Evolutionary conservation across 1,284 basidiomycete species (phyloP), one percentile per base, ranked within the genome.

Genomic region (Porodaedalea pini): DNA sequence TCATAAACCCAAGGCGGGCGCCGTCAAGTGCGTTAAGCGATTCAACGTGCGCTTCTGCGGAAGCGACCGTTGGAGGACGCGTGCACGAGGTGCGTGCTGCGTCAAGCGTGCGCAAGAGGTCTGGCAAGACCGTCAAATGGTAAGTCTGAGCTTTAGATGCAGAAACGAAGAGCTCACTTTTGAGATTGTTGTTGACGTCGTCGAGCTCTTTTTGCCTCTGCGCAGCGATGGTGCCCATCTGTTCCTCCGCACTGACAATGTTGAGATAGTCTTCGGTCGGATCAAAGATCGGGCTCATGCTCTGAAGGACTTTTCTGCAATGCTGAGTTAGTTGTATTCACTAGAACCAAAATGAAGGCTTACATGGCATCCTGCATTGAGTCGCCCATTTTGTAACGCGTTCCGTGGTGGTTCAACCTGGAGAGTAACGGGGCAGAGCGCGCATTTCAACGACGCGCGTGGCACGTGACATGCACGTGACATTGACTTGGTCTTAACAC

Each of bases 191-290:
- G 62, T 86, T 82, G 1, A 79, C 75, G 41, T 85, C 81, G 39
- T 88, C 86, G 0, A 85, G 68, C 41, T 87, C 85, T 61, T 81
- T 84, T 68, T 80, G 82, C 50, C 82, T 72, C 48, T 71, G 74
- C 2, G 76, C 71, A 62, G 84, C 79, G 4, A 80, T 79, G 4
- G 74, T 63, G 5, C 77, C 77, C 68, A 88, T 83, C 59, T 78
- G 81, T 61, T 88, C 82, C 63, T 90, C 86, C 3, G 86, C 82
- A 8, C 78, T 79, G 23, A 82, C 81, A 51, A 90, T 86, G 7
- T 83, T 84, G 57, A 86, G 71, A 66, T 82, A 89, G 68, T 90
- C 87, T 56, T 88, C 86, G 39, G 85, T 84, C 1, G 86, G 85
- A 64, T 87, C 83, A 51, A 90, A 85, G 59, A 88, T 81, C 2